Base-by-base conservation (phyloP, 805 yeast genomes). In the Candida hispaniensis region DNA sequence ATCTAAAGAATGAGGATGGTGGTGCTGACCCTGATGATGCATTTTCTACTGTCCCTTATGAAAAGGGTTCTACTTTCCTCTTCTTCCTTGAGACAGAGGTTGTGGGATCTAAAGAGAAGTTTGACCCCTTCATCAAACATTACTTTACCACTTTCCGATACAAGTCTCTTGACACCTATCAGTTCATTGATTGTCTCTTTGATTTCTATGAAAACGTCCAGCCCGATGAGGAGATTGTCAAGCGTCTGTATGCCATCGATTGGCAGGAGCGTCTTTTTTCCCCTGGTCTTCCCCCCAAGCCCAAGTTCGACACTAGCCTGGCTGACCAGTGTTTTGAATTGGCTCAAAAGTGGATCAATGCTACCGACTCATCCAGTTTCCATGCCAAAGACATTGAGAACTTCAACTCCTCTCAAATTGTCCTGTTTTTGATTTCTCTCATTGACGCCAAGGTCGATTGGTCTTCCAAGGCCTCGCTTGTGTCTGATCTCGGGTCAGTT, bases 261-360 rank as follows among this genome's bases (percentile, higher is more conserved):
- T 85, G 95, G 94, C 66, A 81, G 36, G 56, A 71, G 16, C 85
- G 95, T 94, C 60, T 82, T 39, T 79, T 66, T 56, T 63, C 67
- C 25, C 79, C 91, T 4, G 95, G 95, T 2, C 68, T 85, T 66
- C 95, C 96, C 25, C 93, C 93, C 43, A 78, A 73, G 52, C 94
- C 93, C 10, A 51, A 69, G 20, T 83, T 85, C 51, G 82, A 81
- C 52, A 80, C 93, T 2, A 61, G 75, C 2, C 61, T 85, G 48
- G 93, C 79, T 6, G 83, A 78, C 48, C 67, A 70, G 49, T 82
- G 88, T 47, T 71, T 73, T 46, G 46, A 49, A 3, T 64, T 85
- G 39, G 82, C 86, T 13, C 62, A 64, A 11, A 64, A 59, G 47
- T 86, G 95, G 95, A 57, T 60, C 26, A 12, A 35, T 9, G 35